Base-by-base conservation (phyloP, 768 basidiomycete genomes). In the Coprinopsis sp. region DNA sequence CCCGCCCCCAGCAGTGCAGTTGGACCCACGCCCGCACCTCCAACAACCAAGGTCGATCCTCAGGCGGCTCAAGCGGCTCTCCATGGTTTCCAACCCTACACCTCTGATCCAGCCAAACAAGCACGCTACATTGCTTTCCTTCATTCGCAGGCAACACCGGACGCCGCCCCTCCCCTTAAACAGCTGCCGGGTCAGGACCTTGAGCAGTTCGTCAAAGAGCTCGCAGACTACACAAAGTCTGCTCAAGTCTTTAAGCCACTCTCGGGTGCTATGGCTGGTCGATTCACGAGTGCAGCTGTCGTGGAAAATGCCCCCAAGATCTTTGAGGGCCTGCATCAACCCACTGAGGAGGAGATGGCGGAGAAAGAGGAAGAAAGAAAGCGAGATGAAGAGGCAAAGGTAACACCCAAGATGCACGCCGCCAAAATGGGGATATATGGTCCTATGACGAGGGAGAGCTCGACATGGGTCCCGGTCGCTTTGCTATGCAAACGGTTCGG, bases 401-500 rank as follows among this genome's bases (percentile, higher is more conserved):
- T 85, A 52, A 84, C 77, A 14, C 91, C 92, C 3, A 84, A 84
- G 57, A 82, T 78, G 54, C 72, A 88, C 53, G 94, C 96, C 0
- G 93, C 91, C 8, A 72, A 77, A 23, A 63, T 85, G 61, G 93
- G 91, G 21, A 92, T 95, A 88, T 98, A 84, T 59, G 96, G 96
- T 0, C 71, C 77, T 12, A 66, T 94, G 62, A 99, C 96, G 25
- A 71, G 95, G 30, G 87, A 88, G 51, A 67, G 73, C 27, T 73
- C 67, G 46, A 62, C 74, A 0, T 98, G 91, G 85, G 81, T 82
- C 57, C 96, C 96, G 2, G 80, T 79, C n/a, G 74, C 74, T 43
- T 67, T 98, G 40, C 68, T 99, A 21, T 97, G 92, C 68, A 96
- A 95, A 64, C 79, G 95, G 25, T 97, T 98, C 63, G 87, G 89